Evolutionary conservation across 2,329 filamentous ascomycete species (phyloP).

Genomic region (Lithohypha guttulata): DNA sequence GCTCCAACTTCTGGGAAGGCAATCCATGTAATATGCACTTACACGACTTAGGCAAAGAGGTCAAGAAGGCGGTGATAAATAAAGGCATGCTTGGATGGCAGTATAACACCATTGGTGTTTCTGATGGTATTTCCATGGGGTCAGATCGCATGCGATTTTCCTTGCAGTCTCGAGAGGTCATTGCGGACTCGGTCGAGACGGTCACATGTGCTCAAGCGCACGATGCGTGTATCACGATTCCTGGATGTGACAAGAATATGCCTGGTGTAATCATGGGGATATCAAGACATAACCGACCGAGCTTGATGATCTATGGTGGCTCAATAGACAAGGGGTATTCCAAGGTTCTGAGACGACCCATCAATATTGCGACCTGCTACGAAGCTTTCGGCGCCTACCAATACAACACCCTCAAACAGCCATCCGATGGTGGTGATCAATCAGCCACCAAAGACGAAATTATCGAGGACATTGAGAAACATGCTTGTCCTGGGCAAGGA

Average conservation of each 20-base stretch:
- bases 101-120: slow-evolving; percentile 83
- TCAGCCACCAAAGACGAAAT: slow-evolving; percentile 60
- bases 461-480: slow-evolving; percentile 67
- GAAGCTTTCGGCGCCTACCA: slow-evolving; percentile 75
- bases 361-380: slow-evolving; percentile 84
- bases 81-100: slow-evolving; percentile 90
- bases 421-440: slow-evolving; percentile 50
- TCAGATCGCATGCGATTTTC: slow-evolving; percentile 81
- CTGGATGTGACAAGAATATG: slow-evolving; percentile 98
- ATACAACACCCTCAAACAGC: slow-evolving; percentile 63
- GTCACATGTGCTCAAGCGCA: slow-evolving; percentile 87
- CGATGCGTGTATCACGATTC: slow-evolving; percentile 86
- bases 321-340: slow-evolving; percentile 84
- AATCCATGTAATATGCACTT: slow-evolving; percentile 82
- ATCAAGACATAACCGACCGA: slow-evolving; percentile 80
- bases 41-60: slow-evolving; percentile 74
- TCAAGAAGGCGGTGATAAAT: slow-evolving; percentile 70
- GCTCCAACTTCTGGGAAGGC: slow-evolving; percentile 94
- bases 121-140: slow-evolving; percentile 91
- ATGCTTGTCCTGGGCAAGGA: slow-evolving; percentile 68
- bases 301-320: slow-evolving; percentile 91
- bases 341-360: slow-evolving; percentile 58
- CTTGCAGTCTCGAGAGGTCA: slow-evolving; percentile 79
- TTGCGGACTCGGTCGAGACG: slow-evolving; percentile 88
- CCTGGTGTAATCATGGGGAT: slow-evolving; percentile 85